A percentile compares a stretch with the other conserved stretches of the same genome.
Evolutionary conservation across 106 monocot species (phyloP).

Genomic region (Dendrobium officinale): DNA sequence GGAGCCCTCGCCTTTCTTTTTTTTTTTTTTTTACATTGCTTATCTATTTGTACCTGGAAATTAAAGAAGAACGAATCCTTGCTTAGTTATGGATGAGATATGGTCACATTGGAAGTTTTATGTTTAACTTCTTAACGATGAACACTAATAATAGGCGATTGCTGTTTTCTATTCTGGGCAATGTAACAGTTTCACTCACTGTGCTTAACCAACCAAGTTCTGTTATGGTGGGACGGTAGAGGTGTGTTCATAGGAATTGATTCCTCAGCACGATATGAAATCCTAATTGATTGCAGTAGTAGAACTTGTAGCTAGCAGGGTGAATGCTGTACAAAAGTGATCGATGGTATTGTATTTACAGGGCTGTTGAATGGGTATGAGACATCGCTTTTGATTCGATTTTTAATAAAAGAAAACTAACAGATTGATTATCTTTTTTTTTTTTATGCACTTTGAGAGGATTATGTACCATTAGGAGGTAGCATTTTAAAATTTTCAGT

Average conservation of each 20-base stretch:
- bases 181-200: background rate
- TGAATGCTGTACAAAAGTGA: too few relatives aligned
- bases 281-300: too few relatives aligned
- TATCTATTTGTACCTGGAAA: background rate
- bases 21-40: background rate
- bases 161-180: background rate
- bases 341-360: too few relatives aligned
- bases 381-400: too few relatives aligned
- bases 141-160: background rate
- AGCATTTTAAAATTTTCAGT: too few relatives aligned
- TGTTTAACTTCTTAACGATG: background rate
- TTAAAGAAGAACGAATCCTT: background rate
- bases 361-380: too few relatives aligned
- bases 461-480: too few relatives aligned
- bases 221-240: background rate
- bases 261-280: too few relatives aligned
- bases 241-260: background rate
- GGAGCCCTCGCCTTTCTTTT: background rate
- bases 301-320: too few relatives aligned
- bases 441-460: too few relatives aligned
- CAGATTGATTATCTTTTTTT: too few relatives aligned
- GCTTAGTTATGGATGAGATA: background rate
- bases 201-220: background rate
- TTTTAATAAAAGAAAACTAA: too few relatives aligned
- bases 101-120: background rate